Base-by-base conservation (phyloP, 2,329 filamentous ascomycete species). In the Nigrospora oryzae region DNA sequence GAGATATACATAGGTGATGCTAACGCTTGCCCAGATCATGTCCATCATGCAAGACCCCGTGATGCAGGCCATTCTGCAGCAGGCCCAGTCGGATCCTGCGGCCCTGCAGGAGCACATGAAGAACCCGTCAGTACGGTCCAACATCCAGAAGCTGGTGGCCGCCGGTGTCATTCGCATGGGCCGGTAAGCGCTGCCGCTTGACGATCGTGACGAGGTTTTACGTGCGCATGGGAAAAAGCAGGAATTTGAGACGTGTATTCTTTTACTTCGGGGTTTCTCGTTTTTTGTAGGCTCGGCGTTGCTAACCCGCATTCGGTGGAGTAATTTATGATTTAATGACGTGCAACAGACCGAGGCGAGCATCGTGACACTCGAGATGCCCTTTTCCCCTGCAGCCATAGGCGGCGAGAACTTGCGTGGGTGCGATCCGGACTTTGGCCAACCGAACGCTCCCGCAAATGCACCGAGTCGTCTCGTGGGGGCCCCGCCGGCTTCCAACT, bases 91-190 rank as follows among this genome's bases (percentile, higher is more conserved):
- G 45, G 87, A 98, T 59, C 93, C 93, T 15, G 85, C 85, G 40
- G 93, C 93, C 38, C 79, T 98, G 51, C 85, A 94, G 63, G 91
- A 98, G 66, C 94, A 98, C 68, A 95, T 98, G 87, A 87, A 83
- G 73, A 98, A 97, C 72, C 79, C 89, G 0, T 77, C 75, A 47
- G 86, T 98, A 55, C 77, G 83, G 48, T 79, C 79, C 57, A 95
- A 96, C 78, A 86, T 98, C 52, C 89, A 96, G 74, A 96, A 96
- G 71, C 72, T 97, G 57, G 84, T 95, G 53, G 89, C 89, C 44
- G 90, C 91, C 37, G 90, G 93, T 60, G 89, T 96, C 13, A 96
- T 96, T 57, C 81, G 87, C 37, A 74, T 91, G 53, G 86, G 86
- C 36, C 57, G 66, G 55, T 62, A 48, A 59, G 47, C 42, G 35